These are phyloP conservation scores for Lentinula detonsa DNA, from an alignment of 768 basidiomycete species.

Conservation along the genomic window DNA sequence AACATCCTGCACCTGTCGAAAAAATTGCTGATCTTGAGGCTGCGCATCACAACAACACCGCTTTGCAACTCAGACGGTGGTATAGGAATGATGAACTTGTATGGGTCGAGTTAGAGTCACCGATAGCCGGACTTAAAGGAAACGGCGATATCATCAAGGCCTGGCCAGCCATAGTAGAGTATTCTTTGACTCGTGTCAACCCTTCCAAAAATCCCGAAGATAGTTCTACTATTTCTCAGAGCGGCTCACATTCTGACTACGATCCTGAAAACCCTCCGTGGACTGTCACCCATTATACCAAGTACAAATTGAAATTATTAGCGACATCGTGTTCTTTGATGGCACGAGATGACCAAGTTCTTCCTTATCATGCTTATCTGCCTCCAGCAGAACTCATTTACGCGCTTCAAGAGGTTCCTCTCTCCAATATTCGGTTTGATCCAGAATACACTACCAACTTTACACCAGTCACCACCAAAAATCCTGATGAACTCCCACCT, in stretches of 20 bases:
- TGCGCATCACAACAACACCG: conserved; percentile 31
- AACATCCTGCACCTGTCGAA: conserved; percentile 51
- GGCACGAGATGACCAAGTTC: conserved; percentile 49
- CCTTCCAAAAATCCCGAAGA: not conserved
- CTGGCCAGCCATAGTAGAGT: conserved; percentile 72
- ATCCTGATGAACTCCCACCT: conserved; percentile 4
- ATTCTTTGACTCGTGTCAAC: conserved; percentile 15
- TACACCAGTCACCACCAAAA: conserved; percentile 36
- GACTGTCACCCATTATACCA: conserved; percentile 52
- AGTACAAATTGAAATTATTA: conserved; percentile 66
- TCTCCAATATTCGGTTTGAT: conserved; percentile 36
- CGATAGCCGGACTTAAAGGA: conserved; percentile 36
- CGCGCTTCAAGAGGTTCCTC: conserved; percentile 38
- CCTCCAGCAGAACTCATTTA: conserved; percentile 47
- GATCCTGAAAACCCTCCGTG: conserved; percentile 34
- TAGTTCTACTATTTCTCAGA: conserved; percentile 4
- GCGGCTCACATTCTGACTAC: conserved; percentile 8
- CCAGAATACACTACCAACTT: conserved; percentile 38
- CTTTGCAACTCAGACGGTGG: conserved; percentile 46
- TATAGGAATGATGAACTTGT: conserved; percentile 66
- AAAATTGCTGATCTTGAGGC: conserved; percentile 62
- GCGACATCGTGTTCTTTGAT: conserved; percentile 44
- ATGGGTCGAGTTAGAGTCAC: conserved; percentile 55
- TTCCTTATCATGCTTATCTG: conserved; percentile 71
- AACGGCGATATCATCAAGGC: conserved; percentile 46